Evolutionary conservation across 202 grass and related monocot genomes (phyloP).

Genomic region (Digitaria exilis): DNA sequence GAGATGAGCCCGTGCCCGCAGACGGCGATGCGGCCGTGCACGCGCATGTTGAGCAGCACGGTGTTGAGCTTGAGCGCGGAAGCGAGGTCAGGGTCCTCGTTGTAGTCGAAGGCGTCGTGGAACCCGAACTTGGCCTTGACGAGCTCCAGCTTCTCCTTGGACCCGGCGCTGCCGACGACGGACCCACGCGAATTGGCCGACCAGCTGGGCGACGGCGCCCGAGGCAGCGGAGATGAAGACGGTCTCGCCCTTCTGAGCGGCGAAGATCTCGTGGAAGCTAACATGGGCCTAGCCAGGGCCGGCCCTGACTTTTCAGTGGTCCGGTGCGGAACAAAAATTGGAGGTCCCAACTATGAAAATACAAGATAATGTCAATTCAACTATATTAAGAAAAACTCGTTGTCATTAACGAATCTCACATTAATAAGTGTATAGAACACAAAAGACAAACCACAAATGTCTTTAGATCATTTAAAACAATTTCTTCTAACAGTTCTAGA

Average conservation of each 20-base stretch:
- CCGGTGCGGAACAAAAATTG: no score
- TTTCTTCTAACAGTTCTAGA: no score
- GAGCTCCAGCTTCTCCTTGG: conserved; percentile 62
- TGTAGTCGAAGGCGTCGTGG: conserved; percentile 91
- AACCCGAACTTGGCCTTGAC: conserved; percentile 60
- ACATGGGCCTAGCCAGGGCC: no score
- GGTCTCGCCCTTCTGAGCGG: conserved; percentile 56
- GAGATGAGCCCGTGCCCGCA: conserved; percentile 84
- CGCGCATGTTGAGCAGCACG: conserved; percentile 63
- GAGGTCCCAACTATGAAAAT: no score
- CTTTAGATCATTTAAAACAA: no score
- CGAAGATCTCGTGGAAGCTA: conserved; percentile 73
- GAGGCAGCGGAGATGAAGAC: conserved; percentile 75
- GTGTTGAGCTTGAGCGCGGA: conserved; percentile 59
- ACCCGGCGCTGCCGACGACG: conserved; percentile 71
- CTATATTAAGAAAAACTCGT: no score
- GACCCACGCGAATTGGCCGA: conserved; percentile 70
- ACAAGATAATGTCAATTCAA: no score
- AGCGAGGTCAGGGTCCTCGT: conserved; percentile 53
- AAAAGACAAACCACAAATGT: no score
- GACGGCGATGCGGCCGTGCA: conserved; percentile 62
- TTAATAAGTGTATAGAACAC: no score
- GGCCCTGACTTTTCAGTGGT: no score
- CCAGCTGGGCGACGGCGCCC: conserved; percentile 70
- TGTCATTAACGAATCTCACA: no score